Evolutionary conservation across 1,139 yeast species (phyloP).

Genomic region (Blastobotrys illinoisensis): DNA sequence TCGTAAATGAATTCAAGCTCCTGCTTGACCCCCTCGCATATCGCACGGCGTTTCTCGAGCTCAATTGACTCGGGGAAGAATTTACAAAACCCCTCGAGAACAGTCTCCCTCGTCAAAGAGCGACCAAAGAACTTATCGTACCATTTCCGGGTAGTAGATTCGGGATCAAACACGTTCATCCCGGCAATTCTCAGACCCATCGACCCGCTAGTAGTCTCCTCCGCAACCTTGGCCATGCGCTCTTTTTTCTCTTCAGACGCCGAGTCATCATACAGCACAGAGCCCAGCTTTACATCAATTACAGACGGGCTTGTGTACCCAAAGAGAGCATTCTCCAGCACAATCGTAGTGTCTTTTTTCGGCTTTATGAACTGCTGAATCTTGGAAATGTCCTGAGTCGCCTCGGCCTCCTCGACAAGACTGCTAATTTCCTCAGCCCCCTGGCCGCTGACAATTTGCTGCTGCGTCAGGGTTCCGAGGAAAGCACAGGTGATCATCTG

Average conservation of each 20-base stretch:
- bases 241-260: conserved; percentile 50
- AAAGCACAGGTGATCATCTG: conserved; percentile 35
- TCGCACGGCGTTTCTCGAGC: conserved; percentile 25
- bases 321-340: conserved; percentile 63
- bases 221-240: conserved; percentile 59
- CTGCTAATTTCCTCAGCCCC: conserved; percentile 5
- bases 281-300: conserved; percentile 79
- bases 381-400: conserved; percentile 12
- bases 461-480: conserved; percentile 36
- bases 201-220: conserved; percentile 72
- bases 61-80: conserved; percentile 41
- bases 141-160: conserved; percentile 38
- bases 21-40: conserved; percentile 43
- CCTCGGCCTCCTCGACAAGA: conserved; percentile 13
- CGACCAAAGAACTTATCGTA: conserved; percentile 70
- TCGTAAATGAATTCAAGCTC: conserved; percentile 62
- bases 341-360: conserved; percentile 35
- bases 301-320: conserved; percentile 66
- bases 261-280: conserved; percentile 57
- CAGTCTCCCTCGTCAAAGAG: conserved; percentile 40
- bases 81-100: conserved; percentile 45
- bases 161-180: conserved; percentile 52
- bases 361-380: conserved; percentile 11
- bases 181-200: conserved; percentile 80
- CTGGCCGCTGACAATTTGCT: conserved; percentile 18